phyloP scores from a whole-genome alignment of 2,329 filamentous ascomycete species.

The Fusarium mangiferae region DNA sequence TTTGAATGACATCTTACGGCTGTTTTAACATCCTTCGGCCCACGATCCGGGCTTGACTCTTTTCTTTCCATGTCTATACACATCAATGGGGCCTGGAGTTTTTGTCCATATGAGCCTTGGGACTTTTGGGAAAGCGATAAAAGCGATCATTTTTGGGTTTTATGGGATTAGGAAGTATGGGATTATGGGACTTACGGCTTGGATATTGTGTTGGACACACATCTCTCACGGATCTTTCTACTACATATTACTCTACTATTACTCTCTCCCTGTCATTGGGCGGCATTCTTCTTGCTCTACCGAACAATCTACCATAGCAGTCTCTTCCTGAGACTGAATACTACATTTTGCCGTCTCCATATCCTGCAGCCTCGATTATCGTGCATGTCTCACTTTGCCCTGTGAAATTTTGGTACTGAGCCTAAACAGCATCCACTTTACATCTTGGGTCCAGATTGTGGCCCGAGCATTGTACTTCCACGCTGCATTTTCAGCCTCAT shows the following conservation, averaged over 20 bases:
- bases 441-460: neutral
- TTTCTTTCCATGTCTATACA: slow-evolving; percentile 10
- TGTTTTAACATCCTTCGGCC: slow-evolving; percentile 12
- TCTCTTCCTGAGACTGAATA: slow-evolving; percentile 24
- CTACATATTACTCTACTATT: slow-evolving; percentile 24
- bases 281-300: slow-evolving; percentile 20
- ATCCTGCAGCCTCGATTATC: slow-evolving; percentile 16
- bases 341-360: slow-evolving; percentile 20
- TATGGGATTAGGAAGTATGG: slow-evolving; percentile 15
- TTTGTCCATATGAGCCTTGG: slow-evolving; percentile 13
- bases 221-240: slow-evolving; percentile 4
- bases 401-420: neutral
- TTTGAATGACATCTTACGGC: slow-evolving; percentile 20
- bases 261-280: slow-evolving; percentile 10
- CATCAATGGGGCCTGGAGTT: slow-evolving; percentile 25
- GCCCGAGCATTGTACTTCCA: neutral
- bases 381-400: slow-evolving; percentile 1
- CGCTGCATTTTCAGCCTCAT: slow-evolving; percentile 25
- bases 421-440: slow-evolving; percentile 11
- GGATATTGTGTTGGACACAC: neutral
- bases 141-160: slow-evolving; percentile 26
- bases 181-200: slow-evolving; percentile 30
- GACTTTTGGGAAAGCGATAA: slow-evolving; percentile 31
- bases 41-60: slow-evolving; percentile 16
- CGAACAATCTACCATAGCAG: slow-evolving; percentile 11